Evolutionary conservation across 2,329 filamentous ascomycete species (phyloP), one percentile per base, ranked within the genome.

Genomic region (Microsporum audouinii): DNA sequence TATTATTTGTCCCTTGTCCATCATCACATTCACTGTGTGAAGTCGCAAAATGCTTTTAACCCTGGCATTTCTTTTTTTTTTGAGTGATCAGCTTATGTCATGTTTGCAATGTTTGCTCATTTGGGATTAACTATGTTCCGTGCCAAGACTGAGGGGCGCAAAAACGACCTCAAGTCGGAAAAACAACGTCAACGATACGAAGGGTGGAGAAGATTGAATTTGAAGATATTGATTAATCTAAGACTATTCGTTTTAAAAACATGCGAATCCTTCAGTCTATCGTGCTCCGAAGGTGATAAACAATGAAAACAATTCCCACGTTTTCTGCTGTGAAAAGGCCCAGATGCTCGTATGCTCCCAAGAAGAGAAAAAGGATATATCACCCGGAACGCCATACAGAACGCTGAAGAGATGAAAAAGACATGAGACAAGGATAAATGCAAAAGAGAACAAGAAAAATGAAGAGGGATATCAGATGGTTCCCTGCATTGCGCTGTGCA

Each of bases 241-340:
- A 53, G 49, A 29, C 49, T 53, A 53, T 33, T 33, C 49, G 31
- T 53, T 31, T 23, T 53, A 33, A 47, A 29, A 47, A 53, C 49
- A 53, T 53, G 49, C 29, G 49, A 53, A 53, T 27, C 17, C 49
- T 53, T 53, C 31, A 53, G 49, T 53, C 49, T 53, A 53, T 53
- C 27, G 29, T 53, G 49, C 49, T 34, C 27, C 6, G 49, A 53
- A 33, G 49, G 49, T 31, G 49, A 53, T 53, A 53, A 53, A 53
- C 43, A 23, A 47, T 47, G 43, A 53, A 53, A 53, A 31, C 49
- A 53, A n/a, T 34, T 14, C 49, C 49, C 49, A 53, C 34, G 10
- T 53, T 34, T 53, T 43, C 33, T 31, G 27, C 34, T 7, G 27
- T 31, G 27, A 53, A 53, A 53, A 34, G 49, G 33, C 47, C 49